Base-by-base conservation (phyloP, 805 yeast genomes). In the Diddensiella santjacobensis region DNA sequence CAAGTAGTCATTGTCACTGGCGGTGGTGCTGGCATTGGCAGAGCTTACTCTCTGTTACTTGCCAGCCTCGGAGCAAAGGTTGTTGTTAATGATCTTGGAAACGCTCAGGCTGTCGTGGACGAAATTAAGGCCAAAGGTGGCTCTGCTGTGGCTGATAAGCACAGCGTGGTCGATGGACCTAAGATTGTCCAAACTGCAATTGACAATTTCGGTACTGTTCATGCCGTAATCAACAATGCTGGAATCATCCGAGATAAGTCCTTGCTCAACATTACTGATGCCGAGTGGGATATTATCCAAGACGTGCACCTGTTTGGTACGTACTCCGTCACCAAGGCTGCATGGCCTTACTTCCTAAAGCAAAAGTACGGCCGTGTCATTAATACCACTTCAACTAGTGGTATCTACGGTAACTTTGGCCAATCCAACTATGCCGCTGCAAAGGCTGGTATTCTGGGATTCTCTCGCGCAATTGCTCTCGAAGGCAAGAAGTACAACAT, bases 371-470 rank as follows among this genome's bases (percentile, higher is more conserved):
- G 98, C 58, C 77, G 80, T 55, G 83, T 91, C 48, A 78, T 91
- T 57, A 91, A 91, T 69, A 87, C 95, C 40, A 78, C 97, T 20
- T 89, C 96, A 17, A 91, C 98, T 6, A 89, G 97, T 1, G 99
- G 98, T 56, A 89, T 91, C 58, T 91, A 91, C 68, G 99, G 99
- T 55, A 88, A 85, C 73, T 91, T 91, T 71, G 99, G 99, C 44
- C 99, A 91, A 71, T 87, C 96, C 36, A 91, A 91, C 72, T 91
- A 91, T 68, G 83, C 96, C 18, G 81, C 97, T 26, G 97, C 98
- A 40, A 91, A 91, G 72, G 80, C 86, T 45, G 97, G 88, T 20
- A 80, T 91, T 54, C 70, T 89, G 42, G 96, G 96, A 15, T 77
- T 91, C 58, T 78, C 96, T 36, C 81, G 79, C 68, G 84, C 97